Percentiles rank a stretch among this genome's conserved stretches.
phyloP scores from a whole-genome alignment of 768 basidiomycete species.

The Leccinum arenicola region DNA sequence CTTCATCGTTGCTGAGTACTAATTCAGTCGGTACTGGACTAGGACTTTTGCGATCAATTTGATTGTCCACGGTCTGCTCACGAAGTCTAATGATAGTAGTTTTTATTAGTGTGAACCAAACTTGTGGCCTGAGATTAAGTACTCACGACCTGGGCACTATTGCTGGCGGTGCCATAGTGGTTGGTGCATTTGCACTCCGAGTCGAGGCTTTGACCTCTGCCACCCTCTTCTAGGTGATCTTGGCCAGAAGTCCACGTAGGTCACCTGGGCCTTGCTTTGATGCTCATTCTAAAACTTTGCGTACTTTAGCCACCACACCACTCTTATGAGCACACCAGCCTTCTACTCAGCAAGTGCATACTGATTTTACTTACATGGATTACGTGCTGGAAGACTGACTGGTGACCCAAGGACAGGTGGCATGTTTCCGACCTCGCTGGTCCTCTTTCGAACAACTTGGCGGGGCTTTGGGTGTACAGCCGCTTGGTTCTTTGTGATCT shows the following conservation, averaged over 20 bases:
- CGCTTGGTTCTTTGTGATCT: not conserved
- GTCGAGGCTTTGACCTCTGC: not conserved
- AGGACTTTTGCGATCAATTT: not conserved
- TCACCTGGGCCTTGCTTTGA: not conserved
- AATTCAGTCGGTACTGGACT: not conserved
- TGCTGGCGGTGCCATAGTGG: not conserved
- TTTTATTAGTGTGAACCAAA: not conserved
- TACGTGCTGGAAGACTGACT: not conserved
- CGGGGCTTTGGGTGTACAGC: not conserved
- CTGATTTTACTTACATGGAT: not conserved
- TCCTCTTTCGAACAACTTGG: not conserved
- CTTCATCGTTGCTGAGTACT: not conserved
- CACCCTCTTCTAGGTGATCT: not conserved
- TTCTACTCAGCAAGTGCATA: not conserved
- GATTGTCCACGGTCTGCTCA: not conserved
- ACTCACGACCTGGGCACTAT: not conserved
- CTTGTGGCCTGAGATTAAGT: not conserved
- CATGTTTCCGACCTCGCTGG: not conserved
- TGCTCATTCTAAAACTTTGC: not conserved
- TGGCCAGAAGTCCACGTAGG: not conserved
- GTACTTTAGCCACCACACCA: not conserved
- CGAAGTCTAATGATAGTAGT: not conserved
- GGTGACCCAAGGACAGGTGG: not conserved
- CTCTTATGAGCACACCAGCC: too few species aligned
- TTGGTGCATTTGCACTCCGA: not conserved